phyloP scores from a whole-genome alignment of 148 eudicot genomes.

The Selenicereus undatus region DNA sequence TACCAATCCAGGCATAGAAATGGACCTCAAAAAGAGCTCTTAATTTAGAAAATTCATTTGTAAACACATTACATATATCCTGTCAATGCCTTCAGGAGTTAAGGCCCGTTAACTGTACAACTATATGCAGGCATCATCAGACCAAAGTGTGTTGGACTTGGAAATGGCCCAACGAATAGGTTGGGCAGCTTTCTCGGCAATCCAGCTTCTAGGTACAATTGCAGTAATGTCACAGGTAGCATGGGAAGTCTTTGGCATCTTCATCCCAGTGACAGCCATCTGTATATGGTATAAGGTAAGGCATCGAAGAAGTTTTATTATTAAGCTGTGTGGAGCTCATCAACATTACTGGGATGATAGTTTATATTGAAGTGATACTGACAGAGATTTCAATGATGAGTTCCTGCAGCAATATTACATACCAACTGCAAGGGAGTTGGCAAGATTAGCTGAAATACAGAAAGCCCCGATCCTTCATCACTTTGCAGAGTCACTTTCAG shows the following conservation, averaged over 20 bases:
- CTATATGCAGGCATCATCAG: constrained; percentile 81
- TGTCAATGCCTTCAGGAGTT: background rate
- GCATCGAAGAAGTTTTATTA: background rate
- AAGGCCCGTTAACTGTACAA: background rate
- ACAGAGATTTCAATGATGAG: background rate
- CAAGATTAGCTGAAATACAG: constrained; percentile 81
- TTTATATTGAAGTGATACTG: background rate
- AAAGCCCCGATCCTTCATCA: constrained; percentile 94
- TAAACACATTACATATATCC: background rate
- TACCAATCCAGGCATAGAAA: too few species aligned
- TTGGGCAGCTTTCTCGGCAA: constrained; percentile 88
- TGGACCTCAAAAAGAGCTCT: background rate
- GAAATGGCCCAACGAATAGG: constrained; percentile 84
- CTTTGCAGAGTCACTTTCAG: constrained; percentile 94
- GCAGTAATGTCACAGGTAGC: constrained; percentile 99
- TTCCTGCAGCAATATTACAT: constrained; percentile 79
- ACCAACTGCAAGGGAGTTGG: constrained; percentile 97
- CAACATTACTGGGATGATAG: background rate
- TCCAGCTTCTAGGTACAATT: constrained; percentile 83
- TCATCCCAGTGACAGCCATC: constrained; percentile 91
- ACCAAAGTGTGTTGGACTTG: constrained; percentile 91
- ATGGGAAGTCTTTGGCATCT: constrained; percentile 92
- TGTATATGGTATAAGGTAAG: constrained; percentile 89
- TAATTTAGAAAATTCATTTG: background rate
- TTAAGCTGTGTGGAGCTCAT: background rate